These are phyloP conservation scores for Penicillium sp. DNA, from an alignment of 2,329 filamentous ascomycete species.

Conservation along the genomic window DNA sequence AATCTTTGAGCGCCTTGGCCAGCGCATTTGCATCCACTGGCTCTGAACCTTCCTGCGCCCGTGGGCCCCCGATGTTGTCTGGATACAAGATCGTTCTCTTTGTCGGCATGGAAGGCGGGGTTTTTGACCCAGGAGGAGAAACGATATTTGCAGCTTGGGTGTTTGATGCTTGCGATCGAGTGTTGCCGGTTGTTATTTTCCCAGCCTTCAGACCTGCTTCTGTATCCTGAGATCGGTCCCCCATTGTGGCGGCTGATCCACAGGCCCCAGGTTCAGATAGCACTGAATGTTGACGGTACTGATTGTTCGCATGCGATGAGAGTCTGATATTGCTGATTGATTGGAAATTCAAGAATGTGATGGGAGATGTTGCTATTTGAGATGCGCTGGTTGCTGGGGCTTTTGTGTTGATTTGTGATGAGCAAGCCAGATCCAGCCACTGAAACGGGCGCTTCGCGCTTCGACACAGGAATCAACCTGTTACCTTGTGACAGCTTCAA, in stretches of 20 bases:
- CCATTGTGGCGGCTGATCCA: conserved; percentile 20
- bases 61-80: conserved; percentile 28
- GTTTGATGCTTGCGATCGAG: conserved; percentile 30
- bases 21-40: conserved; percentile 60
- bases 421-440: background rate
- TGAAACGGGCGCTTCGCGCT: conserved; percentile 13
- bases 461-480: background rate
- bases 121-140: conserved; percentile 60
- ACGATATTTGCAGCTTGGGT: conserved; percentile 34
- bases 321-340: background rate
- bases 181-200: conserved; percentile 17
- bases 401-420: conserved; percentile 1
- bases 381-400: background rate
- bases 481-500: background rate
- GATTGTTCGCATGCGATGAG: conserved; percentile 14
- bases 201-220: conserved; percentile 19
- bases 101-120: conserved; percentile 55
- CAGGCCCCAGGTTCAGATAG: conserved; percentile 14
- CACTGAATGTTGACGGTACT: conserved; percentile 3
- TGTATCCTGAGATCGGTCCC: conserved; percentile 18
- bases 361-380: conserved; percentile 6
- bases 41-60: conserved; percentile 44
- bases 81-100: conserved; percentile 47
- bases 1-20: conserved; percentile 61
- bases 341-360: background rate